Conservation (phyloP, 1,284 basidiomycete genomes). For the Boletus hoseneyae region DNA sequence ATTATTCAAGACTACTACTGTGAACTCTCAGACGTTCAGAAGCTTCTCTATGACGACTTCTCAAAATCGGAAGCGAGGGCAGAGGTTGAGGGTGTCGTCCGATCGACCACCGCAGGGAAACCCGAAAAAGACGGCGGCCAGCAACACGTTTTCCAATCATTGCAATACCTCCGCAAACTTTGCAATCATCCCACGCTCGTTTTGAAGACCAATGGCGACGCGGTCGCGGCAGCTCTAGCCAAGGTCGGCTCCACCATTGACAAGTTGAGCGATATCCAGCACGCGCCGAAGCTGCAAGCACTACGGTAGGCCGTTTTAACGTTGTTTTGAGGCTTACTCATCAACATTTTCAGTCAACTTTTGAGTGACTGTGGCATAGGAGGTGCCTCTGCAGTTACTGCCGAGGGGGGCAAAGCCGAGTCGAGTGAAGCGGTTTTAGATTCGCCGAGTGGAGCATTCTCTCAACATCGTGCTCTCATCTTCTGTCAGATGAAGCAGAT, state of each 20-base stretch:
- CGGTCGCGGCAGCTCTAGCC: slow-evolving; percentile 60
- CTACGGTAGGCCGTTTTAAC: slow-evolving; percentile 58
- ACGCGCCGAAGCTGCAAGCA: slow-evolving; percentile 94
- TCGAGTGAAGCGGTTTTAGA: slow-evolving; percentile 54
- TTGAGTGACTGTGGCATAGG: slow-evolving; percentile 95
- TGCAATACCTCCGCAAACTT: slow-evolving; percentile 96
- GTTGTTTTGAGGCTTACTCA: slow-evolving; percentile 1
- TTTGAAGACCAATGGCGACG: slow-evolving; percentile 63
- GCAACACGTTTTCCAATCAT: slow-evolving; percentile 91
- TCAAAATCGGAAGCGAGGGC: slow-evolving; percentile 73
- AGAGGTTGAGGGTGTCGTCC: slow-evolving; percentile 64
- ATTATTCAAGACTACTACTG: slow-evolving; percentile 99
- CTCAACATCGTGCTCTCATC: slow-evolving; percentile 96
- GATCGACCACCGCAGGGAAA: slow-evolving; percentile 38
- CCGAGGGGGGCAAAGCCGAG: slow-evolving; percentile 62
- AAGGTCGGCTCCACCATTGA: slow-evolving; percentile 47
- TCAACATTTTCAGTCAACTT: slow-evolving; percentile 66
- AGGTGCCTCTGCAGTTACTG: slow-evolving; percentile 38
- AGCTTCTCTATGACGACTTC: slow-evolving; percentile 91
- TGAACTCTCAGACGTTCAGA: slow-evolving; percentile 93
- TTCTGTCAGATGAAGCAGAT: slow-evolving; percentile 99
- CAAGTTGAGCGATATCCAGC: slow-evolving; percentile 74
- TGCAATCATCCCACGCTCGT: slow-evolving; percentile 97
- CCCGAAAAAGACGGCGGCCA: slow-evolving; percentile 50
- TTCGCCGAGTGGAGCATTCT: slow-evolving; percentile 59